Percentiles rank a stretch among this genome's conserved stretches.
Conservation (phyloP, 2,329 filamentous ascomycete species). For the Fusarium liriodendri region DNA sequence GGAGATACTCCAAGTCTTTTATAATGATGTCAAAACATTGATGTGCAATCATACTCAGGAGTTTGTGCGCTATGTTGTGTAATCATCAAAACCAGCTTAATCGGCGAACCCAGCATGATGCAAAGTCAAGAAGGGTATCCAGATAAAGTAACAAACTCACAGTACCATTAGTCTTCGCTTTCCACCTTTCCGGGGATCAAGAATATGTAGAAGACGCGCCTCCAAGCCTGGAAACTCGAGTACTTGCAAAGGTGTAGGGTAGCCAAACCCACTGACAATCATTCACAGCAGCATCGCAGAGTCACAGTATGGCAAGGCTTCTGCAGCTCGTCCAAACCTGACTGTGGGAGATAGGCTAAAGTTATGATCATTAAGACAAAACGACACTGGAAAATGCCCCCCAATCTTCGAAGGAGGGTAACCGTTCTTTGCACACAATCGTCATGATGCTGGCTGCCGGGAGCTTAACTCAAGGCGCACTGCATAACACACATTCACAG, state of each 20-base stretch:
- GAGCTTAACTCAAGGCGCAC: neutral
- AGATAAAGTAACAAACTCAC: fast-evolving
- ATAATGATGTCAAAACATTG: neutral
- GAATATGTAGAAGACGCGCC: neutral
- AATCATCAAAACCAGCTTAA: neutral
- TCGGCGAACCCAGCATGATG: neutral
- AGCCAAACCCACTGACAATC: neutral
- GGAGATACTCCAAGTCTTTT: too few species aligned
- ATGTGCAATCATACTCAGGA: neutral
- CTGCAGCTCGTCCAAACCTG: neutral
- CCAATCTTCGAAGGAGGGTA: neutral
- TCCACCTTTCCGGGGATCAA: neutral
- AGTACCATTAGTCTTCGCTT: fast-evolving
- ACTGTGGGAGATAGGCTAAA: neutral
- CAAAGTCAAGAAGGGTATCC: neutral
- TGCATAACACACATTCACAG: neutral
- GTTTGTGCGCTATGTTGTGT: too few species aligned
- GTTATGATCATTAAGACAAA: neutral
- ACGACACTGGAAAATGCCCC: neutral
- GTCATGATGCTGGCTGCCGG: neutral
- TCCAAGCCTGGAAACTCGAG: neutral
- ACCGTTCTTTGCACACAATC: neutral
- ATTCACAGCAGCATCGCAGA: neutral
- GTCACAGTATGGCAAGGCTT: neutral
- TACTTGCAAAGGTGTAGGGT: neutral